Conservation (phyloP, 352 stramenopile species). For the Globisporangium carolinianum region DNA sequence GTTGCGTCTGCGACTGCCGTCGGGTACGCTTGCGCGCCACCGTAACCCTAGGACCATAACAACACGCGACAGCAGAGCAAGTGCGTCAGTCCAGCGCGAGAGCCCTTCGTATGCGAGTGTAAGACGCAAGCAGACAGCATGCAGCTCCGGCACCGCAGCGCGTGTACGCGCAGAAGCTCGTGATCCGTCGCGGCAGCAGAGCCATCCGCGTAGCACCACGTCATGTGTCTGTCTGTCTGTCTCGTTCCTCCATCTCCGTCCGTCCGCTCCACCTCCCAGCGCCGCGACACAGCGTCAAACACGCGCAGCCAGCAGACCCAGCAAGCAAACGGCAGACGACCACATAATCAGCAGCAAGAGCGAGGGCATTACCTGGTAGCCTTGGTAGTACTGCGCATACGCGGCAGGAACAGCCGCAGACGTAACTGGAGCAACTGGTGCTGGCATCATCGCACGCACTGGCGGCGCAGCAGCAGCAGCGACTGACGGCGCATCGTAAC, state of each 20-base stretch:
- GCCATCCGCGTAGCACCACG: too few species aligned
- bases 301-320: not conserved
- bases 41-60: constrained; percentile 36
- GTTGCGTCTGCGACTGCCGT: constrained; percentile 18
- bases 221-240: not conserved
- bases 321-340: constrained; percentile 8
- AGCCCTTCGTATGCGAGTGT: too few species aligned
- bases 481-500: constrained; percentile 28
- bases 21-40: constrained; percentile 34
- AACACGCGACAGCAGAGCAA: not conserved
- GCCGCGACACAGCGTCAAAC: constrained; percentile 10
- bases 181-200: not conserved
- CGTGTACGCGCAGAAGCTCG: constrained; percentile 6
- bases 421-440: constrained; percentile 9
- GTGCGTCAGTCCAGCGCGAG: not conserved
- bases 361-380: constrained; percentile 58
- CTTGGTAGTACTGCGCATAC: constrained; percentile 65
- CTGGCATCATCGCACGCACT: constrained; percentile 1
- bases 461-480: constrained; percentile 11
- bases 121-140: too few species aligned
- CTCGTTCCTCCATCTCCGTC: not conserved
- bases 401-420: constrained; percentile 22
- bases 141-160: too few species aligned
- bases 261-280: too few species aligned
- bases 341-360: too few species aligned